Evolutionary conservation across 495 filamentous ascomycete species (phyloP).

Genomic region (Aspergillus hancockii): DNA sequence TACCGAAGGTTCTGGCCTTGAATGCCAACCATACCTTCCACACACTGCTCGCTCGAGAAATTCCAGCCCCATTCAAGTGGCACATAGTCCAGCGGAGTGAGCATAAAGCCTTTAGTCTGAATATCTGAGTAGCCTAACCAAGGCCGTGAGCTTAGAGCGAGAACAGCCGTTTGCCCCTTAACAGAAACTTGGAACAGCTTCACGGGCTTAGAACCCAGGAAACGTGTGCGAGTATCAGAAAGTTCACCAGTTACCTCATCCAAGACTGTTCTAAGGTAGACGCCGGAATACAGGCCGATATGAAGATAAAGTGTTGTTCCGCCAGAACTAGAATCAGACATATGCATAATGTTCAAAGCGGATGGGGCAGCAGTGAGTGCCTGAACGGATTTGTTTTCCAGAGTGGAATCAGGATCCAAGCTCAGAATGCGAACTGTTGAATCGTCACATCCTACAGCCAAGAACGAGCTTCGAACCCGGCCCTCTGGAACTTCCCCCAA

Average conservation of each 20-base stretch:
- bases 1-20: conserved; percentile 87
- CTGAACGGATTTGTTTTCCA: conserved; percentile 92
- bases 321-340: conserved; percentile 81
- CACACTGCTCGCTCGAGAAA: conserved; percentile 90
- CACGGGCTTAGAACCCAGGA: conserved; percentile 85
- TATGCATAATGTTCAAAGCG: conserved; percentile 86
- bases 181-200: conserved; percentile 85
- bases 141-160: conserved; percentile 86
- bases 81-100: conserved; percentile 85
- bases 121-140: conserved; percentile 92
- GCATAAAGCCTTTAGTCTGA: conserved; percentile 79
- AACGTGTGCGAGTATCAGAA: conserved; percentile 90
- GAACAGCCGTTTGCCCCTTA: conserved; percentile 79
- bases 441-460: conserved; percentile 96
- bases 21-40: conserved; percentile 94
- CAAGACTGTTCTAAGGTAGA: conserved; percentile 90
- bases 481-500: conserved; percentile 94
- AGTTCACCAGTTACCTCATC: conserved; percentile 94
- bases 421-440: conserved; percentile 91
- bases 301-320: conserved; percentile 88
- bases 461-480: conserved; percentile 77
- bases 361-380: conserved; percentile 88
- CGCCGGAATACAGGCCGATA: conserved; percentile 91
- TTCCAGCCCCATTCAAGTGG: conserved; percentile 94
- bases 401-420: conserved; percentile 82